phyloP scores from a whole-genome alignment of 768 basidiomycete species.

The Lactifluus subvellereus region DNA sequence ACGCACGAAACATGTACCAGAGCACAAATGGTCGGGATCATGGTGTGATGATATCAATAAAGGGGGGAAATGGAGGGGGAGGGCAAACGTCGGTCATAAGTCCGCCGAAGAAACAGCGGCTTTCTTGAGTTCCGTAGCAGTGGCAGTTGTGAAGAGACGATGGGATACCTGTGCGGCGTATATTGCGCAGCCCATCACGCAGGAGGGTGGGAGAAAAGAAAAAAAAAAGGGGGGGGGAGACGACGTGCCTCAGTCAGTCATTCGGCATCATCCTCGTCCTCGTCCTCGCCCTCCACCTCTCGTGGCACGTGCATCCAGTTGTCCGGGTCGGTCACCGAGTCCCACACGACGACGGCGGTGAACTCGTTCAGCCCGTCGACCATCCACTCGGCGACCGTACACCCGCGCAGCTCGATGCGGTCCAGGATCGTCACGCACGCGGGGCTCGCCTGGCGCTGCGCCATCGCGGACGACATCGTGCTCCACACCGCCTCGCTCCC shows the following conservation, averaged over 20 bases:
- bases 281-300: constrained; percentile 4
- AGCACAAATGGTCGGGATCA: not conserved
- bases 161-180: not conserved
- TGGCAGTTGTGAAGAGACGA: not conserved
- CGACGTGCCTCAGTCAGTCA: not conserved
- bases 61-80: not conserved
- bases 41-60: not conserved
- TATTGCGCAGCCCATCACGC: not conserved
- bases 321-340: constrained; percentile 14
- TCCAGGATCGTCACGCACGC: constrained; percentile 19
- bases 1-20: not conserved
- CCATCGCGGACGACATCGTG: not conserved
- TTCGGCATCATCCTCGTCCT: not conserved
- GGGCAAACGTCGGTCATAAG: not conserved
- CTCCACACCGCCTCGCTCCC: constrained; percentile 1
- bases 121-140: no score
- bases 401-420: constrained; percentile 16
- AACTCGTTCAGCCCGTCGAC: constrained; percentile 13
- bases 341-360: constrained; percentile 18
- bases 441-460: constrained; percentile 12
- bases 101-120: not conserved
- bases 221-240: not conserved
- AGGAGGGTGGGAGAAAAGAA: not conserved
- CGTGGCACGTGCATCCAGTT: constrained; percentile 17
- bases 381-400: constrained; percentile 12